Conservation (phyloP, 129 eudicot genomes). For the Artemisia annua region DNA sequence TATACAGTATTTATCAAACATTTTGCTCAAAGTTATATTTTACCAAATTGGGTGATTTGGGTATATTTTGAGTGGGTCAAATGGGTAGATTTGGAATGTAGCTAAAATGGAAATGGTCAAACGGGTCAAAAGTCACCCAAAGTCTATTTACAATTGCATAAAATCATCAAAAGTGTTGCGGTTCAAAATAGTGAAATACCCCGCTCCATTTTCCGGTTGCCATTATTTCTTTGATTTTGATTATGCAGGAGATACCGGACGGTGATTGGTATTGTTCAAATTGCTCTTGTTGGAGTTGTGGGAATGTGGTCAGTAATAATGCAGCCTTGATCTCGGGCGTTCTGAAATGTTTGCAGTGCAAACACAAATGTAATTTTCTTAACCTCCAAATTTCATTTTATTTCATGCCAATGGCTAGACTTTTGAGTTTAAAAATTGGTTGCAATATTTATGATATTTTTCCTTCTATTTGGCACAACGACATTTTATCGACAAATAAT, state of each 20-base stretch:
- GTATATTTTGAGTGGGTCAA: not conserved
- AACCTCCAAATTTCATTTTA: constrained; percentile 4
- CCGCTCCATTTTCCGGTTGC: not conserved
- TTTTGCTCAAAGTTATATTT: not conserved
- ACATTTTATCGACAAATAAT: too few species aligned
- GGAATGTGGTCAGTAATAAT: constrained; percentile 43
- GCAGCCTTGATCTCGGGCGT: constrained; percentile 33
- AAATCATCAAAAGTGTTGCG: constrained; percentile 10
- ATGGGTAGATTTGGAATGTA: not conserved
- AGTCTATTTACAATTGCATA: not conserved
- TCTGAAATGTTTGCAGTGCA: constrained; percentile 77
- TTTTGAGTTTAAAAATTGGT: not conserved
- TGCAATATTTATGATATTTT: not conserved
- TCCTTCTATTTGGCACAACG: too few species aligned
- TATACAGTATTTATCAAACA: not conserved
- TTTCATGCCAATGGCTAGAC: not conserved
- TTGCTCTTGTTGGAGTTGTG: constrained; percentile 81
- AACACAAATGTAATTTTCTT: constrained; percentile 63
- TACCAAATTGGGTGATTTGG: not conserved
- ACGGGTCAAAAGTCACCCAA: not conserved
- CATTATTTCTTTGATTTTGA: constrained; percentile 9
- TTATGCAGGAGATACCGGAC: constrained; percentile 82
- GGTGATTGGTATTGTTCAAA: constrained; percentile 94
- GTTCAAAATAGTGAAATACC: not conserved
- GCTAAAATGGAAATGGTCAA: constrained; percentile 11